These are phyloP conservation scores for Miamiensis avidus DNA, from an alignment of 169 alveolate species.

Conservation along the genomic window DNA sequence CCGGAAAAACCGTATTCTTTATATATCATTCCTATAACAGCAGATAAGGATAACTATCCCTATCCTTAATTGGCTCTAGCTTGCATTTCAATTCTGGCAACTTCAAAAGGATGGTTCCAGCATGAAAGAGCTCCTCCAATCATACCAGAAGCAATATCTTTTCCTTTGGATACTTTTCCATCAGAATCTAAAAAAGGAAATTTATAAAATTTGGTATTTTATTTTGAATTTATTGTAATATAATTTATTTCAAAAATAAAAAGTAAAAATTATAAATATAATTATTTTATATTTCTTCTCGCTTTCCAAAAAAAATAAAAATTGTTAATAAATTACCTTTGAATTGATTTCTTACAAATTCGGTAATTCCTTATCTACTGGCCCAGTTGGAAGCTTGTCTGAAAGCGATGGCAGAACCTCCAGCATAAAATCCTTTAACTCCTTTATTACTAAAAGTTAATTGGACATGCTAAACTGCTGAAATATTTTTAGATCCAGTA, in stretches of 20 bases:
- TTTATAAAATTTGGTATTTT: not conserved
- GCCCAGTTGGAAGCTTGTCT: slow-evolving; percentile 85
- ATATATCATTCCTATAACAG: not conserved
- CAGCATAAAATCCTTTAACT: slow-evolving; percentile 69
- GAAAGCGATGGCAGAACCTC: slow-evolving; percentile 70
- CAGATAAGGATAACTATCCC: slow-evolving; percentile 20
- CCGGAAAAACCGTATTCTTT: not conserved
- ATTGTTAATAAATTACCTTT: too few relatives aligned
- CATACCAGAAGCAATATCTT: slow-evolving; percentile 56
- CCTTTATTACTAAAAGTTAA: slow-evolving; percentile 48
- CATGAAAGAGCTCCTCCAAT: slow-evolving; percentile 73
- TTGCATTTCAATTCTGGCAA: slow-evolving; percentile 76
- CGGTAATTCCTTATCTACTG: slow-evolving; percentile 80
- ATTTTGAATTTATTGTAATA: not conserved
- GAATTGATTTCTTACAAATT: slow-evolving; percentile 41
- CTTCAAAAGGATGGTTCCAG: slow-evolving; percentile 84
- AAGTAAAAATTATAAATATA: too few relatives aligned
- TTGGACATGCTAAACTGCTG: slow-evolving; percentile 7
- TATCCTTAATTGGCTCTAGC: slow-evolving; percentile 70
- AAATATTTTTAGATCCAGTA: slow-evolving; percentile 46
- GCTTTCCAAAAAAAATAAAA: too few relatives aligned
- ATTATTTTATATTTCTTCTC: too few relatives aligned
- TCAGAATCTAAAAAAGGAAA: not conserved
- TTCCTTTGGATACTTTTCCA: not conserved
- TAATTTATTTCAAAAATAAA: too few relatives aligned